A percentile compares a stretch with the other conserved stretches of the same genome.
Conservation (phyloP, 352 stramenopile species). For the Plasmopara muralis region DNA sequence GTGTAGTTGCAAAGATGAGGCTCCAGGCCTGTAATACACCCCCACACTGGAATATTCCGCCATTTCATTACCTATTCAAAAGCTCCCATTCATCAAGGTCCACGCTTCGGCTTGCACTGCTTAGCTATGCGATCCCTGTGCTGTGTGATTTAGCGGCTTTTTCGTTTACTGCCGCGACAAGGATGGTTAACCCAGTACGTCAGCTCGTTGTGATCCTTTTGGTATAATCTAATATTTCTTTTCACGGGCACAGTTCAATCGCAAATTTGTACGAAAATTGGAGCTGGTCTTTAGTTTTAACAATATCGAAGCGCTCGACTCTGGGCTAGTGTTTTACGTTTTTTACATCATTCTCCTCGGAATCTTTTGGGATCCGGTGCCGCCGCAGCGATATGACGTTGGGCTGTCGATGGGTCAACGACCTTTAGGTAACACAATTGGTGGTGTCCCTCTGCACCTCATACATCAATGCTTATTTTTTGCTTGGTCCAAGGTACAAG, state of each 20-base stretch:
- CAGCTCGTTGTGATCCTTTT: not conserved
- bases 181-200: slow-evolving; percentile 81
- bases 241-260: slow-evolving; percentile 63
- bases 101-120: slow-evolving; percentile 61
- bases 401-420: slow-evolving; percentile 61
- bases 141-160: slow-evolving; percentile 80
- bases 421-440: slow-evolving; percentile 39
- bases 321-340: slow-evolving; percentile 82
- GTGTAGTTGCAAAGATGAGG: slow-evolving; percentile 54
- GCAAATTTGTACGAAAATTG: slow-evolving; percentile 72
- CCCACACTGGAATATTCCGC: slow-evolving; percentile 79
- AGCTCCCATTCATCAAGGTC: slow-evolving; percentile 69
- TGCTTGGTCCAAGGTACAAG: slow-evolving; percentile 53
- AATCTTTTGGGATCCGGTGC: slow-evolving; percentile 82
- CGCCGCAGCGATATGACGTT: slow-evolving; percentile 72
- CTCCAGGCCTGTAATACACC: slow-evolving; percentile 75
- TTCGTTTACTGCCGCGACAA: slow-evolving; percentile 79
- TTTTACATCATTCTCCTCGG: slow-evolving; percentile 78
- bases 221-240: slow-evolving; percentile 2
- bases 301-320: slow-evolving; percentile 79
- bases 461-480: slow-evolving; percentile 5
- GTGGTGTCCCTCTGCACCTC: slow-evolving; percentile 6
- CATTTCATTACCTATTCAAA: slow-evolving; percentile 73
- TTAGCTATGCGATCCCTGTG: slow-evolving; percentile 79
- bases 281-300: slow-evolving; percentile 87